These are phyloP conservation scores for Pestalotiopsis sp. DNA, from an alignment of 2,329 filamentous ascomycete genomes.

Conservation along the genomic window DNA sequence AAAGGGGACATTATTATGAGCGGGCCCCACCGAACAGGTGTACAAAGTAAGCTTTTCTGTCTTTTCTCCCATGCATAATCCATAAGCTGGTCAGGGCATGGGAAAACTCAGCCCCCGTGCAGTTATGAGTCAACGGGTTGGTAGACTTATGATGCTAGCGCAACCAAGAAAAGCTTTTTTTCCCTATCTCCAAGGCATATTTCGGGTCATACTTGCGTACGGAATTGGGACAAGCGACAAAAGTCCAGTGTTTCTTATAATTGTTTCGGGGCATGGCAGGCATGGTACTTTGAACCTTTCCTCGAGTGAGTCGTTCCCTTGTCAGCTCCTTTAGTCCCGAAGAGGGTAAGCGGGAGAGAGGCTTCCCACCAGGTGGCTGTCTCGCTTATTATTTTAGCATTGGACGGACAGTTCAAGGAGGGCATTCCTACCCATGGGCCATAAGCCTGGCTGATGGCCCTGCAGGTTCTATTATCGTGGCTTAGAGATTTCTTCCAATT, in stretches of 20 bases:
- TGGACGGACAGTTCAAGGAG: neutral
- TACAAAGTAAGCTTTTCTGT: neutral
- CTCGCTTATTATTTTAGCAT: neutral
- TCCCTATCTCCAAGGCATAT: neutral
- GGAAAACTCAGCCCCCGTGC: neutral
- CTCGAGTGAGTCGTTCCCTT: neutral
- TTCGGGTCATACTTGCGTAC: neutral
- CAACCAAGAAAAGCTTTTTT: neutral
- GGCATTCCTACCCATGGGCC: neutral
- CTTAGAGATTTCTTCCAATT: neutral
- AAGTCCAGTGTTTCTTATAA: neutral
- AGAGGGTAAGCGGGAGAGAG: neutral
- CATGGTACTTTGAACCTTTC: neutral
- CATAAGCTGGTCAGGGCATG: neutral
- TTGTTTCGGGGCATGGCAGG: neutral
- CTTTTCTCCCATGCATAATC: neutral
- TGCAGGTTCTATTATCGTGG: neutral
- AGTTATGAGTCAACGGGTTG: neutral
- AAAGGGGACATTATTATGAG: neutral
- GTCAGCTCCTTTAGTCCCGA: neutral
- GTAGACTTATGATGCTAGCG: neutral
- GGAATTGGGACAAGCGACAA: neutral
- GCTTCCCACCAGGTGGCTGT: neutral
- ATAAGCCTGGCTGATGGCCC: neutral
- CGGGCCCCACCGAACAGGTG: neutral